These are phyloP conservation scores for Protomyces pachydermus DNA, from an alignment of 1,139 yeast genomes.

Conservation along the genomic window DNA sequence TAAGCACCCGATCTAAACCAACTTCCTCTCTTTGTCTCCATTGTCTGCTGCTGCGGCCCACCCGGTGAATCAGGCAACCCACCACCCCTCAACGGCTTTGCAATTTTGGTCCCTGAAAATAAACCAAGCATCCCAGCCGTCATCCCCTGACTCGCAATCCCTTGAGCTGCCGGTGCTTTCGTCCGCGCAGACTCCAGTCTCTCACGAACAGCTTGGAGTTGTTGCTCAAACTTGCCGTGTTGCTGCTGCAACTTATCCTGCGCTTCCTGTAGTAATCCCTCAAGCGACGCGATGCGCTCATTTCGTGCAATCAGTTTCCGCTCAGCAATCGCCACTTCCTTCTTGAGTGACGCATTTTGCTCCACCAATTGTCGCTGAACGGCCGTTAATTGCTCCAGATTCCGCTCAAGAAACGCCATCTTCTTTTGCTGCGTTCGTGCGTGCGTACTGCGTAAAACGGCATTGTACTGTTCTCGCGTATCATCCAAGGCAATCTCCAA, in stretches of 20 bases:
- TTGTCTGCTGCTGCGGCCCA: background rate
- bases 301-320: constrained; percentile 58
- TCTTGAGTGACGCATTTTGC: constrained; percentile 46
- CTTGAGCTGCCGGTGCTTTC: constrained; percentile 22
- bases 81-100: constrained; percentile 65
- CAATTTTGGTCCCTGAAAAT: constrained; percentile 43
- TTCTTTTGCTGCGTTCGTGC: constrained; percentile 41
- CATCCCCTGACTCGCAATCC: background rate
- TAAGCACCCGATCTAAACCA: background rate
- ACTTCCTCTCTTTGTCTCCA: background rate
- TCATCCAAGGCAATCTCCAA: constrained; percentile 45
- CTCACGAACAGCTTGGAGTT: constrained; percentile 46
- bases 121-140: background rate
- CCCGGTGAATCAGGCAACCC: constrained; percentile 27
- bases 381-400: constrained; percentile 45
- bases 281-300: constrained; percentile 54
- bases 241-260: constrained; percentile 50
- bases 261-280: constrained; percentile 50
- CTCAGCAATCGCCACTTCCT: constrained; percentile 52
- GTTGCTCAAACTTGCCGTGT: constrained; percentile 51
- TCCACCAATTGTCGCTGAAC: constrained; percentile 47
- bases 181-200: constrained; percentile 38
- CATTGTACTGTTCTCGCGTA: constrained; percentile 40
- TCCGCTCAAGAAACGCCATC: constrained; percentile 45
- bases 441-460: constrained; percentile 37